Conservation (phyloP, 176 grass and related monocot genomes). For the Elaeis guineensis region DNA sequence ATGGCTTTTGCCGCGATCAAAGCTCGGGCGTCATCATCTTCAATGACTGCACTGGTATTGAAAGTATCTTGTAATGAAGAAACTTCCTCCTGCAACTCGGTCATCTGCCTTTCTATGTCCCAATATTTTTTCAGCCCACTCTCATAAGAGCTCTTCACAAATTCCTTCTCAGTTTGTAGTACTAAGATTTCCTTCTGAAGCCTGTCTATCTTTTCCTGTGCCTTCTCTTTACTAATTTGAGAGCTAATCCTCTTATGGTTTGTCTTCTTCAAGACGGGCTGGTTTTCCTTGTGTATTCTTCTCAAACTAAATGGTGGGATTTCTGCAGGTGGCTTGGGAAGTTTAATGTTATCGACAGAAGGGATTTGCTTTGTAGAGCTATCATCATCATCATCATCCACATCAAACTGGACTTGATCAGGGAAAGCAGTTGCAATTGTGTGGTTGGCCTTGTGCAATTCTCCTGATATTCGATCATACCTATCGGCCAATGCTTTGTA, state of each 20-base stretch:
- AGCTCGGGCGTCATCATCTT: constrained; percentile 54
- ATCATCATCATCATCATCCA: constrained; percentile 53
- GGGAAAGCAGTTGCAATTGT: constrained; percentile 87
- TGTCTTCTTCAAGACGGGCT: constrained; percentile 5
- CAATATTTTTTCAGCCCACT: constrained; percentile 78
- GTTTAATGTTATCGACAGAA: constrained; percentile 20
- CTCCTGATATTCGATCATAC: constrained; percentile 84
- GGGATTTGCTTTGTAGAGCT: constrained; percentile 58
- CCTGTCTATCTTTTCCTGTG: constrained; percentile 42
- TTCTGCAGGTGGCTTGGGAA: constrained; percentile 57
- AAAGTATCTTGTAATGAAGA: constrained; percentile 61
- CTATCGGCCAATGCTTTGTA: constrained; percentile 80
- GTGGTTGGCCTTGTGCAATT: constrained; percentile 91
- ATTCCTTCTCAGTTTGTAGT: constrained; percentile 75
- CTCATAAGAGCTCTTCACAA: constrained; percentile 75
- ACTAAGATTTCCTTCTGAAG: constrained; percentile 63
- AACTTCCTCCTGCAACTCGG: constrained; percentile 62
- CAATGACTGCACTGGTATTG: constrained; percentile 37
- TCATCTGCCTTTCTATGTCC: constrained; percentile 74
- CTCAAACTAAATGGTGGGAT: constrained; percentile 26
- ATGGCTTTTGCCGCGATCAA: constrained; percentile 62
- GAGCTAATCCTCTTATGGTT: not conserved
- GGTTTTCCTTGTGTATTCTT: constrained; percentile 45
- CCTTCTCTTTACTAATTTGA: constrained; percentile 46
- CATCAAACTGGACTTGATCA: constrained; percentile 80